Percentiles rank a stretch among this genome's conserved stretches.
phyloP scores from a whole-genome alignment of 2,329 filamentous ascomycete genomes.

The Biscogniauxia sp. region DNA sequence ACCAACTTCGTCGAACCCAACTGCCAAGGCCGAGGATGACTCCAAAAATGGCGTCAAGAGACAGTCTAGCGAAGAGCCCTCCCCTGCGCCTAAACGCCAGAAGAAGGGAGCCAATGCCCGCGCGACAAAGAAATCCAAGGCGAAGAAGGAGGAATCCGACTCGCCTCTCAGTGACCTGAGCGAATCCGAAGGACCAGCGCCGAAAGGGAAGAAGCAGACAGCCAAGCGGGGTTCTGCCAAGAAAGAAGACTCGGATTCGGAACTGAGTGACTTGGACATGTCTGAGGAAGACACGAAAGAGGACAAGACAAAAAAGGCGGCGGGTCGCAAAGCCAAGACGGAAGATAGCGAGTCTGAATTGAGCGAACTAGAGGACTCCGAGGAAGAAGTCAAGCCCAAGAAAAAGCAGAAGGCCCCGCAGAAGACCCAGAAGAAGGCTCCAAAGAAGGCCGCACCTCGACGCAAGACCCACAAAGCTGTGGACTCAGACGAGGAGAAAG shows the following conservation, averaged over 20 bases:
- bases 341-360: slow-evolving; percentile 24
- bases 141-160: slow-evolving; percentile 31
- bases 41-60: slow-evolving; percentile 31
- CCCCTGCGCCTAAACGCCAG: slow-evolving; percentile 39
- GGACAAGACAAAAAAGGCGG: neutral
- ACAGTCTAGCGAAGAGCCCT: slow-evolving; percentile 33
- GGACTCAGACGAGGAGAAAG: slow-evolving; percentile 32
- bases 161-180: slow-evolving; percentile 30
- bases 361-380: slow-evolving; percentile 23
- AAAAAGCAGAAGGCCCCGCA: slow-evolving; percentile 20
- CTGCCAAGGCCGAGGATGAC: slow-evolving; percentile 17
- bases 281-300: neutral
- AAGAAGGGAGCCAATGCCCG: slow-evolving; percentile 29
- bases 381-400: slow-evolving; percentile 25
- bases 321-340: slow-evolving; percentile 10
- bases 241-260: slow-evolving; percentile 21
- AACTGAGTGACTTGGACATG: slow-evolving; percentile 15
- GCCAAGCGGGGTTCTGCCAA: slow-evolving; percentile 15
- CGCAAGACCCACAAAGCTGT: slow-evolving; percentile 29
- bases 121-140: slow-evolving; percentile 29
- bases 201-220: slow-evolving; percentile 16
- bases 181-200: slow-evolving; percentile 22
- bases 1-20: slow-evolving; percentile 11
- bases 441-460: slow-evolving; percentile 22
- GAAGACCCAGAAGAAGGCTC: slow-evolving; percentile 18